phyloP scores from a whole-genome alignment of 2,329 filamentous ascomycete species.

The Penicillium polonicum region DNA sequence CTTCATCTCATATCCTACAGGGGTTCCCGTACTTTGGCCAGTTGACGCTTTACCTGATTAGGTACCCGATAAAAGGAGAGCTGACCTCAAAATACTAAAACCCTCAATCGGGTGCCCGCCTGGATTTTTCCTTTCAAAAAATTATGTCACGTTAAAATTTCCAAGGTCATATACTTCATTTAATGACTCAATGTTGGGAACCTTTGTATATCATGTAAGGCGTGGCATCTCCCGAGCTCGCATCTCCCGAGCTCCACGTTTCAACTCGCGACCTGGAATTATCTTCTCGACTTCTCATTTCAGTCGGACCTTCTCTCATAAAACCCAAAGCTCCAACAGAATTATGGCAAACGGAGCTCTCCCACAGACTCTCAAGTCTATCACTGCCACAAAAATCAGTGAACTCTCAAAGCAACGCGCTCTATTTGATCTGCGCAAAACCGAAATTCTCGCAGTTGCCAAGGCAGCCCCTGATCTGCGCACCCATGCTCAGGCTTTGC shows the following conservation, averaged over 20 bases:
- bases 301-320: background rate
- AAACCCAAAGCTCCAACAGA: background rate
- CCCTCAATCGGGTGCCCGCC: background rate
- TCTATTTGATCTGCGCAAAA: conserved; percentile 51
- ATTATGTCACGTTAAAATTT: no score
- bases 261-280: background rate
- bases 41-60: background rate
- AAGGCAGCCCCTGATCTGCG: conserved; percentile 29
- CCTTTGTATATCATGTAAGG: background rate
- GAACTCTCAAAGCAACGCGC: conserved; percentile 55
- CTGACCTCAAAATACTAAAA: background rate
- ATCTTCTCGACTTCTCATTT: background rate
- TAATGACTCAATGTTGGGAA: background rate
- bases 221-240: background rate
- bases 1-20: no score
- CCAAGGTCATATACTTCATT: no score
- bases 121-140: background rate
- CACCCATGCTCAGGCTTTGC: conserved; percentile 33
- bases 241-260: background rate
- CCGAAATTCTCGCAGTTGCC: conserved; percentile 40
- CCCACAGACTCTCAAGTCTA: conserved; percentile 55
- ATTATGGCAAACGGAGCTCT: conserved; percentile 41
- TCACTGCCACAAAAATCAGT: conserved; percentile 57
- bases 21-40: background rate
- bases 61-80: background rate